Evolutionary conservation across 495 filamentous ascomycete genomes (phyloP).

Genomic region (Xylaria cubensis): DNA sequence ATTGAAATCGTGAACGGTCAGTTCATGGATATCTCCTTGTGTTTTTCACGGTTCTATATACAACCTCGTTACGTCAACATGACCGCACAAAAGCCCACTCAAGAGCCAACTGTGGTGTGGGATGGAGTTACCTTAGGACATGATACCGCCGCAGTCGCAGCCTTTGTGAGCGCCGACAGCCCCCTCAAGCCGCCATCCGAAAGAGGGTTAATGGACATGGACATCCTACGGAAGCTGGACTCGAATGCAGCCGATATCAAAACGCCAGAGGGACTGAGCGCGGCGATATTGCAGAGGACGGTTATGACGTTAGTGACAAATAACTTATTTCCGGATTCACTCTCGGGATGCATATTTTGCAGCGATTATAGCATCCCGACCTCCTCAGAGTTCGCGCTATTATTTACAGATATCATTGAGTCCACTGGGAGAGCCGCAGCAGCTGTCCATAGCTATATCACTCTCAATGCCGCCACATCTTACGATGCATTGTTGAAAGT

Average conservation of each 20-base stretch:
- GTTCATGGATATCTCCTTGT: constrained; percentile 5
- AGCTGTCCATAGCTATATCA: background rate
- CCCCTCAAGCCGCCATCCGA: background rate
- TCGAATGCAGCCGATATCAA: background rate
- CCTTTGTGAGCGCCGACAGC: background rate
- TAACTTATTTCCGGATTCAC: background rate
- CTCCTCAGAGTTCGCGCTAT: background rate
- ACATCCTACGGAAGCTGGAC: background rate
- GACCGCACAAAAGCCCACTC: background rate
- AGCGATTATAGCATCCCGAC: background rate
- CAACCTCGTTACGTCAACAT: background rate
- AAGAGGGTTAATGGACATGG: constrained; percentile 18
- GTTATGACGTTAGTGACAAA: background rate
- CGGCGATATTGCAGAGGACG: background rate
- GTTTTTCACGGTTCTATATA: constrained; percentile 6
- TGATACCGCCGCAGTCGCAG: background rate
- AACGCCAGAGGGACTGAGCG: background rate
- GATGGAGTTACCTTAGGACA: background rate
- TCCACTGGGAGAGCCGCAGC: constrained; percentile 14
- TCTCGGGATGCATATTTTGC: constrained; percentile 9
- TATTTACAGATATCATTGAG: constrained; percentile 6
- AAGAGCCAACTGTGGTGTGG: constrained; percentile 1
- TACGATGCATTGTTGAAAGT: background rate
- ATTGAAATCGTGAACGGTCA: background rate
- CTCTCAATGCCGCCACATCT: background rate